phyloP scores from a whole-genome alignment of 2,329 filamentous ascomycete genomes.

The Ascochyta pisi region DNA sequence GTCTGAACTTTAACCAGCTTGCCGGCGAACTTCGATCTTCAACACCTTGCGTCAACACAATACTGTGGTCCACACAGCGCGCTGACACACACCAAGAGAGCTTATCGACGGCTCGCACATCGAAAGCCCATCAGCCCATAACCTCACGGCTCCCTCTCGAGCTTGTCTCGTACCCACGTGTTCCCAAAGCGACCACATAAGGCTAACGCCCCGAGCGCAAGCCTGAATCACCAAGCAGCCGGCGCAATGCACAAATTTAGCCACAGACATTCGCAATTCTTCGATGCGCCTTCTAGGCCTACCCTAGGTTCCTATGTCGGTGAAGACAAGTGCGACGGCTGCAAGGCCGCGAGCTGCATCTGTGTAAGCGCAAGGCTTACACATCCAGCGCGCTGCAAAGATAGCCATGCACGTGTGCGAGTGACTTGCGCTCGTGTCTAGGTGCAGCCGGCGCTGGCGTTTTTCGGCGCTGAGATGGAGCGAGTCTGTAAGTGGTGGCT shows the following conservation, averaged over 20 bases:
- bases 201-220: conserved; percentile 1
- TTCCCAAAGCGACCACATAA: neutral
- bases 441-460: neutral
- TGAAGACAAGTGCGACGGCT: neutral
- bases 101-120: neutral
- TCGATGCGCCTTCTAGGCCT: conserved; percentile 12
- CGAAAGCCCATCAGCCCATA: neutral
- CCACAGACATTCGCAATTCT: conserved; percentile 3
- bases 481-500: neutral
- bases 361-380: conserved; percentile 14
- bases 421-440: conserved; percentile 13
- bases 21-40: neutral
- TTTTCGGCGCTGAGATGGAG: neutral
- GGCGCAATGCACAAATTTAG: conserved; percentile 6
- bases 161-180: conserved; percentile 10
- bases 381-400: neutral
- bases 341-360: conserved; percentile 3
- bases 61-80: neutral
- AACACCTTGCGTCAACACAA: neutral
- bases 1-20: neutral
- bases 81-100: neutral
- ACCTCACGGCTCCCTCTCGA: neutral
- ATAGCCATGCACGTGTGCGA: conserved; percentile 14
- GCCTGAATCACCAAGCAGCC: conserved; percentile 1
- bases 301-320: neutral